phyloP scores from a whole-genome alignment of 148 eudicot genomes.

The Drosera capensis region DNA sequence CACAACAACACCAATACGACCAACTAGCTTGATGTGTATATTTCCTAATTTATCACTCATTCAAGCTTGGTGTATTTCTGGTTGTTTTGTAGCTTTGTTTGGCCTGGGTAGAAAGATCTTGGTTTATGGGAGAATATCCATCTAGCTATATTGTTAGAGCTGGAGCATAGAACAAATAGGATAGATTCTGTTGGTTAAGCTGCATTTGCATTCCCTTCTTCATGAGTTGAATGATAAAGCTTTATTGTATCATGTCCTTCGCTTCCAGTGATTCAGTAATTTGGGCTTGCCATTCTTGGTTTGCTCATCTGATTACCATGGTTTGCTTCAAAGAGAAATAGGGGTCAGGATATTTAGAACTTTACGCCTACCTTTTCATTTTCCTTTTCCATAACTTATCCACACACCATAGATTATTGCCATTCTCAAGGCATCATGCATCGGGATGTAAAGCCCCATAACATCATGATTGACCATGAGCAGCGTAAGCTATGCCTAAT shows the following conservation, averaged over 20 bases:
- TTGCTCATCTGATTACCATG: no score
- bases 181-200: no score
- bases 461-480: conserved; percentile 89
- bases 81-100: no score
- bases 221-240: not conserved
- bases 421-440: conserved; percentile 91
- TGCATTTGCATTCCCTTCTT: not conserved
- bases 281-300: not conserved
- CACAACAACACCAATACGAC: no score
- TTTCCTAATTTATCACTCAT: no score
- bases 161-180: no score
- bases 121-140: no score
- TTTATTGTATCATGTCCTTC: not conserved
- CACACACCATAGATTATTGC: conserved; percentile 65
- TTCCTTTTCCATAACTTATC: conserved; percentile 1
- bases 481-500: conserved; percentile 74
- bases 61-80: no score
- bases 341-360: not conserved
- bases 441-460: conserved; percentile 84
- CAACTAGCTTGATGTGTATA: no score
- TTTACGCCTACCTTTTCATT: not conserved
- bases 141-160: no score
- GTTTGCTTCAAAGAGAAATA: not conserved
- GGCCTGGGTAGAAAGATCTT: no score
- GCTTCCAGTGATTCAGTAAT: no score